Percentiles rank a stretch among this genome's conserved stretches.
Evolutionary conservation across 164 flowering plant genomes (phyloP).

Genomic region (Nymphaea colorata): DNA sequence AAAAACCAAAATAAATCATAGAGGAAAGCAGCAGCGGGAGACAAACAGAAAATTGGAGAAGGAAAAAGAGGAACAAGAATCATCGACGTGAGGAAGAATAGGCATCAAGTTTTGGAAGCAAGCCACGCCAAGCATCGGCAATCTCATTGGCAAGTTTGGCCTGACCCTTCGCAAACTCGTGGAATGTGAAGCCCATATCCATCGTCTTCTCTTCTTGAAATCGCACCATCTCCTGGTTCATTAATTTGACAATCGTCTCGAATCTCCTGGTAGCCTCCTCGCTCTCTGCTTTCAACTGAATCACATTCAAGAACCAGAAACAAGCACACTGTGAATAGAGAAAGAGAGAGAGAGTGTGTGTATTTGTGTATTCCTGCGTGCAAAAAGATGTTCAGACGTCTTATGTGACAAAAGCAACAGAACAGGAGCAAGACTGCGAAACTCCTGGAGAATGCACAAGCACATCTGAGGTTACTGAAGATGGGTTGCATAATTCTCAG

Average conservation of each 20-base stretch:
- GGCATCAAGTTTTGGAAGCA: slow-evolving; percentile 15
- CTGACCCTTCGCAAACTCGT: slow-evolving; percentile 18
- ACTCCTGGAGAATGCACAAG: not conserved
- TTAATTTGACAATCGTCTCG: slow-evolving; percentile 1
- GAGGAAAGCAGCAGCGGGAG: no score
- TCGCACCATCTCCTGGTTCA: slow-evolving; percentile 1
- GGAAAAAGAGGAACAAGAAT: not conserved
- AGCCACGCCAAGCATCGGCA: slow-evolving; percentile 87
- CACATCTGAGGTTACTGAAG: no score
- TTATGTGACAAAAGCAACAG: not conserved
- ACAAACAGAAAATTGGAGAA: not conserved
- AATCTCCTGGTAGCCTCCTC: slow-evolving; percentile 1
- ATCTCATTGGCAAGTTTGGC: slow-evolving; percentile 44
- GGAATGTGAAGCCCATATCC: slow-evolving; percentile 2
- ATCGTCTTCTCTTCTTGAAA: not conserved
- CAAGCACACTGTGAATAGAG: not conserved
- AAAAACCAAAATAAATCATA: no score
- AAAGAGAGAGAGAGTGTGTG: not conserved
- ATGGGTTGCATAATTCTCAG: no score
- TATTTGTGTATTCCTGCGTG: not conserved
- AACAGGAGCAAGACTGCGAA: not conserved
- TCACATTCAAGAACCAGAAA: not conserved
- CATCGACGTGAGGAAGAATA: not conserved
- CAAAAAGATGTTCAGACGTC: not conserved
- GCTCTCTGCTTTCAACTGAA: slow-evolving; percentile 14